Conservation (phyloP, 306 rosid genomes). For the Lithocarpus polystachyus region DNA sequence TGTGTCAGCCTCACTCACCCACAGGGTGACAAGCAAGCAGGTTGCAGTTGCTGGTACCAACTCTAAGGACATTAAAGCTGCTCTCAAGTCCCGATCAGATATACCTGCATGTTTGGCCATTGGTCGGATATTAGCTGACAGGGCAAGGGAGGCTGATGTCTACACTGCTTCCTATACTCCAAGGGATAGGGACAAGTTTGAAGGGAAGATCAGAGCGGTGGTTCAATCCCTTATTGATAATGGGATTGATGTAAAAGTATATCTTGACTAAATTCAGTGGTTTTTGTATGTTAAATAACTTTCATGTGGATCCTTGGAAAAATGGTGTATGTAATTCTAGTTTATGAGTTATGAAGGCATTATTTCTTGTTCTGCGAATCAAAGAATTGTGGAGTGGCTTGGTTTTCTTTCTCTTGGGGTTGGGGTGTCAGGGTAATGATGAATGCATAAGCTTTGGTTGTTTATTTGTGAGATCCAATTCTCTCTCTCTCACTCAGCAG, state of each 20-base stretch:
- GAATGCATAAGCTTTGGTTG: no score
- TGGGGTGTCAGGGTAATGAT: no score
- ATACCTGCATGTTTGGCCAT: slow-evolving; percentile 89
- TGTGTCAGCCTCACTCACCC: slow-evolving; percentile 89
- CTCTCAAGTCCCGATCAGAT: slow-evolving; percentile 75
- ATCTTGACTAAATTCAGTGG: slow-evolving; percentile 55
- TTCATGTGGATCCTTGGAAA: not conserved
- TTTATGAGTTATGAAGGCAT: not conserved
- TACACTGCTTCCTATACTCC: slow-evolving; percentile 82
- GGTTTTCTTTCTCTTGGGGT: not conserved
- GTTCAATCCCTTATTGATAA: slow-evolving; percentile 92
- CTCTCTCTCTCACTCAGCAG: no score
- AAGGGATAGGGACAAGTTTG: slow-evolving; percentile 87
- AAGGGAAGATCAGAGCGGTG: slow-evolving; percentile 95
- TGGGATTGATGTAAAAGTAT: slow-evolving; percentile 87
- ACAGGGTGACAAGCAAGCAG: slow-evolving; percentile 84
- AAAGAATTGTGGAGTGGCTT: not conserved
- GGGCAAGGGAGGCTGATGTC: slow-evolving; percentile 94
- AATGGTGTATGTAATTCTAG: not conserved
- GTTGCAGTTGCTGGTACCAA: slow-evolving; percentile 98
- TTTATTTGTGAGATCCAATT: no score
- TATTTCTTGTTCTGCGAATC: not conserved
- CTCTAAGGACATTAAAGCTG: slow-evolving; percentile 93
- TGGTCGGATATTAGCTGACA: slow-evolving; percentile 73
- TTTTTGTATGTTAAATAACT: not conserved